Evolutionary conservation across 208 protist genomes (phyloP).

Genomic region (Leishmania amazonensis): DNA sequence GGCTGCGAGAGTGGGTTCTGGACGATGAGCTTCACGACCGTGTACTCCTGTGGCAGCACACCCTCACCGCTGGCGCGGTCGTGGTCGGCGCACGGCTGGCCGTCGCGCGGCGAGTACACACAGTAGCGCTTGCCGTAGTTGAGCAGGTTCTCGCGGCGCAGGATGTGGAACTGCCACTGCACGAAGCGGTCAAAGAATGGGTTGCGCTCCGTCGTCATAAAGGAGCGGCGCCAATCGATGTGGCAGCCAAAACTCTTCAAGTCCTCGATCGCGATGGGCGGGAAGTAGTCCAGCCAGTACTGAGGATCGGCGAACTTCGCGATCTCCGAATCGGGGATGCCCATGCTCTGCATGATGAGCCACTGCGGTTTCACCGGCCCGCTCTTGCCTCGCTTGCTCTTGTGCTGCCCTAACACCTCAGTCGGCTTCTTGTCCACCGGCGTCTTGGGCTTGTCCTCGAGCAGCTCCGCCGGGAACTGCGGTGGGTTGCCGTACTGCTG

Average conservation of each 20-base stretch:
- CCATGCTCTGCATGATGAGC: constrained; percentile 98
- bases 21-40: constrained; percentile 96
- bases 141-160: constrained; percentile 93
- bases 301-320: constrained; percentile 97
- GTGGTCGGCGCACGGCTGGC: constrained; percentile 99
- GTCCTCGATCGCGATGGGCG: constrained; percentile 95
- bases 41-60: constrained; percentile 98
- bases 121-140: constrained; percentile 98
- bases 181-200: constrained; percentile 99
- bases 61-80: constrained; percentile 98
- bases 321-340: constrained; percentile 97
- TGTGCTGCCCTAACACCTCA: constrained; percentile 55
- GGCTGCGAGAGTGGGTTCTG: constrained; percentile 78
- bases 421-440: constrained; percentile 15
- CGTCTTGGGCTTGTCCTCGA: constrained; percentile 40
- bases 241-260: constrained; percentile 94
- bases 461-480: constrained; percentile 72
- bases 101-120: constrained; percentile 98
- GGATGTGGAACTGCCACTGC: constrained; percentile 96
- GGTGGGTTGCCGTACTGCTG: constrained; percentile 90
- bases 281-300: constrained; percentile 99
- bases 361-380: constrained; percentile 94
- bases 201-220: constrained; percentile 99
- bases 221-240: constrained; percentile 99
- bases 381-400: constrained; percentile 92